phyloP scores from a whole-genome alignment of 495 filamentous ascomycete genomes.

The Hypomontagnella monticulosa region DNA sequence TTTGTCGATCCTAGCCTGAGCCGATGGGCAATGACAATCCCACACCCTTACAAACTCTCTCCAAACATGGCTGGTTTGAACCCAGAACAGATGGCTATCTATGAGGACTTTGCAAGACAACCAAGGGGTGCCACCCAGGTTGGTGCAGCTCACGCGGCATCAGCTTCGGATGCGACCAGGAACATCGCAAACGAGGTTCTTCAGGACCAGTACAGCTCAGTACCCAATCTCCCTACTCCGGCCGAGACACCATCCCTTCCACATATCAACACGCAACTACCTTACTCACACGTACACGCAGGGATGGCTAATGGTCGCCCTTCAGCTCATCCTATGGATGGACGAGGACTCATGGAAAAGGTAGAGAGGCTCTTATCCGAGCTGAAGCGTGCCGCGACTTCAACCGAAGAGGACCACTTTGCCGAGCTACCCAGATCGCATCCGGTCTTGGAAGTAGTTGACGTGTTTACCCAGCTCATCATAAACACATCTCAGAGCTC shows the following conservation, averaged over 20 bases:
- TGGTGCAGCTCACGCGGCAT: constrained; percentile 51
- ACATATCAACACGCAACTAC: constrained; percentile 68
- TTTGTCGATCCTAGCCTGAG: constrained; percentile 83
- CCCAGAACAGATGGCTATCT: constrained; percentile 91
- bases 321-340: constrained; percentile 71
- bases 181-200: constrained; percentile 75
- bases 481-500: constrained; percentile 65
- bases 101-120: constrained; percentile 92
- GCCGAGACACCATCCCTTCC: constrained; percentile 82
- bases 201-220: constrained; percentile 80
- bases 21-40: constrained; percentile 87
- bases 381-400: constrained; percentile 70
- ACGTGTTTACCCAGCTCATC: constrained; percentile 61
- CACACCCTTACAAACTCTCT: constrained; percentile 85
- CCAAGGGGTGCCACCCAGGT: constrained; percentile 64
- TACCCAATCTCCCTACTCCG: constrained; percentile 80
- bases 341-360: constrained; percentile 67
- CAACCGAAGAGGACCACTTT: constrained; percentile 74
- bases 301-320: constrained; percentile 58
- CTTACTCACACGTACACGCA: constrained; percentile 66
- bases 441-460: constrained; percentile 70
- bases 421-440: constrained; percentile 72
- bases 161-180: constrained; percentile 62
- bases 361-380: constrained; percentile 76
- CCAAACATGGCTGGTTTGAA: constrained; percentile 75